Evolutionary conservation across 805 yeast genomes (phyloP).

Genomic region (Scheffersomyces lignosus): DNA sequence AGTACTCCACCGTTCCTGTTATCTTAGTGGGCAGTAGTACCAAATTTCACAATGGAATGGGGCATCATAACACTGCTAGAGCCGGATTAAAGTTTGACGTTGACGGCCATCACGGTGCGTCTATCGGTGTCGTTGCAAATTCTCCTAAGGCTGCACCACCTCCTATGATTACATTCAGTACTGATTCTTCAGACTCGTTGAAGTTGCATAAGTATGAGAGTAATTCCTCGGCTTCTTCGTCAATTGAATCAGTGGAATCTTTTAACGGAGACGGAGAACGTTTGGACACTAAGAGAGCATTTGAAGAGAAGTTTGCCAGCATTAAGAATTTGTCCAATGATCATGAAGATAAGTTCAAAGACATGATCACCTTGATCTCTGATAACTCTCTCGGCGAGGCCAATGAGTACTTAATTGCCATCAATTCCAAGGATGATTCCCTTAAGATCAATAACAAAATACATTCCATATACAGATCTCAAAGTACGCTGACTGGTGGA

Average conservation of each 20-base stretch:
- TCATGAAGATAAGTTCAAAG: slow-evolving; percentile 14
- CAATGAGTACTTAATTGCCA: slow-evolving; percentile 22
- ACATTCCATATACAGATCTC: slow-evolving; percentile 36
- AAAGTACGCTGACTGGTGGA: slow-evolving; percentile 4
- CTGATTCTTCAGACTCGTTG: background rate
- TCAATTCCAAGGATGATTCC: slow-evolving; percentile 18
- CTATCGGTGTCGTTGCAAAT: background rate
- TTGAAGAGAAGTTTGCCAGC: slow-evolving; percentile 2
- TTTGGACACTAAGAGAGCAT: background rate
- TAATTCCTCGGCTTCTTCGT: slow-evolving; percentile 1
- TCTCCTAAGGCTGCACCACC: background rate
- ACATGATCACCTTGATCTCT: slow-evolving; percentile 25
- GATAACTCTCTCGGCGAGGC: slow-evolving; percentile 29
- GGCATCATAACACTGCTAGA: background rate
- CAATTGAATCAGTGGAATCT: slow-evolving; percentile 7
- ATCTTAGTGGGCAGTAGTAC: slow-evolving; percentile 35
- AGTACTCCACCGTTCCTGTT: slow-evolving; percentile 41
- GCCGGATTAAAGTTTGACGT: slow-evolving; percentile 2
- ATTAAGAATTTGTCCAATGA: background rate
- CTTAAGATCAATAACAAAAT: slow-evolving; percentile 29
- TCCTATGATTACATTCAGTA: background rate
- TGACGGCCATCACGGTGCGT: background rate
- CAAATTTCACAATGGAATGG: slow-evolving; percentile 12
- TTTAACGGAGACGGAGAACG: slow-evolving; percentile 2
- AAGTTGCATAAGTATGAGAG: slow-evolving; percentile 1